phyloP scores from a whole-genome alignment of 2,329 filamentous ascomycete genomes.

The Sporothrix brasiliensis region DNA sequence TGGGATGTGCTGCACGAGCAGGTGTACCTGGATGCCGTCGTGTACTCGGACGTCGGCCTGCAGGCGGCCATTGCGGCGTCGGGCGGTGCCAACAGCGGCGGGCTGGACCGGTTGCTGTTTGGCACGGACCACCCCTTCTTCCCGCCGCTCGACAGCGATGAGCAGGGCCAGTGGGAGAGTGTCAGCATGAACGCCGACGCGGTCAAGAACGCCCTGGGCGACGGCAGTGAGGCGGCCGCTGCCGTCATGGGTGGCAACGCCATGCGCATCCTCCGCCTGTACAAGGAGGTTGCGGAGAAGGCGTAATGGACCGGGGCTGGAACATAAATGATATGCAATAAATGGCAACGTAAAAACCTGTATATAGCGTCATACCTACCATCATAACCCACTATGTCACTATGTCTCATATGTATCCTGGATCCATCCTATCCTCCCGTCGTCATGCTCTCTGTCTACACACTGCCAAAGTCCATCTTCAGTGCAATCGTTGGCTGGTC shows the following conservation, averaged over 20 bases:
- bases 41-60: constrained; percentile 75
- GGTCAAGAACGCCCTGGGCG: constrained; percentile 38
- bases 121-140: constrained; percentile 86
- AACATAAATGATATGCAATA: not conserved
- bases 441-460: not conserved
- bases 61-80: constrained; percentile 69
- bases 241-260: constrained; percentile 38
- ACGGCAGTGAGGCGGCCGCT: constrained; percentile 28
- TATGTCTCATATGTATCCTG: not conserved
- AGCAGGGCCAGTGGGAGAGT: constrained; percentile 69
- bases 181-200: constrained; percentile 60
- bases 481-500: constrained; percentile 82
- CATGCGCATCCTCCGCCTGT: constrained; percentile 34
- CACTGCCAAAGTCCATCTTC: constrained; percentile 83
- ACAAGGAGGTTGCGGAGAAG: constrained; percentile 28
- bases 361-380: not conserved
- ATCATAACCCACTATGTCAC: not conserved
- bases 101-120: constrained; percentile 73
- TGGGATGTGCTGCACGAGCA: constrained; percentile 68
- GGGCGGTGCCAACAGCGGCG: constrained; percentile 53
- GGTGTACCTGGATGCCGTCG: constrained; percentile 84
- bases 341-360: not conserved
- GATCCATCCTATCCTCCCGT: not conserved
- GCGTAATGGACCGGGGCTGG: not conserved
- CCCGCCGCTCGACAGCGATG: constrained; percentile 64